A percentile compares a stretch with the other conserved stretches of the same genome.
phyloP scores from a whole-genome alignment of 2,329 filamentous ascomycete genomes.

The Hirsutella thompsonii region DNA sequence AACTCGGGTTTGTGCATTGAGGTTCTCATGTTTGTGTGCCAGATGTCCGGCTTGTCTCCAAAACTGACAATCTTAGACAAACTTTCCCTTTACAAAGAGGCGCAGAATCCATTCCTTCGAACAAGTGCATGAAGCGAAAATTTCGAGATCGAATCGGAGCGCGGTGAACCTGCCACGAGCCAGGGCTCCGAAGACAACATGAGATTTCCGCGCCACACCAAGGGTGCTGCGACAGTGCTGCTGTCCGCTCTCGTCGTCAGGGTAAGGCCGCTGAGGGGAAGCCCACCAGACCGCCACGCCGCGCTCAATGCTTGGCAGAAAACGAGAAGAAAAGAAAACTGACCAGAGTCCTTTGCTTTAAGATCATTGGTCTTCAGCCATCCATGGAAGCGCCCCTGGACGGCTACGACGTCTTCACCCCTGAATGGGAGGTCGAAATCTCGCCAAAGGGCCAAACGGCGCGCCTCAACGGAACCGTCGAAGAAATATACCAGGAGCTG shows the following conservation, averaged over 20 bases:
- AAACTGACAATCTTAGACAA: too few relatives aligned
- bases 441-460: slow-evolving; percentile 4
- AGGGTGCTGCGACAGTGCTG: neutral
- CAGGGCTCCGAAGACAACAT: neutral
- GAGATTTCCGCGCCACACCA: neutral
- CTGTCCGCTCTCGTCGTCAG: neutral
- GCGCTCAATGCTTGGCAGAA: too few relatives aligned
- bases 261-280: neutral
- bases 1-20: too few relatives aligned
- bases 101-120: too few relatives aligned
- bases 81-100: too few relatives aligned
- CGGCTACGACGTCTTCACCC: slow-evolving; percentile 1
- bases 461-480: slow-evolving; percentile 8
- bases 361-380: neutral
- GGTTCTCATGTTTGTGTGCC: too few relatives aligned
- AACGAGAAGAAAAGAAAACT: too few relatives aligned
- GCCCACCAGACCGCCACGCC: too few relatives aligned
- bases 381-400: neutral
- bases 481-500: slow-evolving; percentile 8
- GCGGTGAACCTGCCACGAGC: neutral
- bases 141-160: neutral
- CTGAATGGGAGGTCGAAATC: slow-evolving; percentile 7
- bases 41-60: too few relatives aligned
- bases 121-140: too few relatives aligned
- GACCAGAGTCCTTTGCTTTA: neutral